Base-by-base conservation (phyloP, 768 basidiomycete species). In the Strobilomyces confusus region DNA sequence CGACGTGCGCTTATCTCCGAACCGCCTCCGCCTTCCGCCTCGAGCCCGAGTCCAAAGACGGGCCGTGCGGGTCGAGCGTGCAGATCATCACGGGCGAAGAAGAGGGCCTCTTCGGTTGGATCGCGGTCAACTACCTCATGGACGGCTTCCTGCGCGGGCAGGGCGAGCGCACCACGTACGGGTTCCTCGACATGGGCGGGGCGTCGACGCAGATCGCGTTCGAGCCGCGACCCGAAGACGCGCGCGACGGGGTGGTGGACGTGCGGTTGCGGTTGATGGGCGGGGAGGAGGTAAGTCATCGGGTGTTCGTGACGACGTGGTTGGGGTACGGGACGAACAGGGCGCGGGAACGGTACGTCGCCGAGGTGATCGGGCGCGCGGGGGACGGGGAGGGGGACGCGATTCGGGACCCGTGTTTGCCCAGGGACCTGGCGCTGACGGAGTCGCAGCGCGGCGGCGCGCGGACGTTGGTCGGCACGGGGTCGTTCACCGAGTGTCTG, bases 161-260 rank as follows among this genome's bases (percentile, higher is more conserved):
- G 44, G 66, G 79, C 48, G 78, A 82, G 66, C 80, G 77, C 45
- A 91, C 92, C 19, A 98, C 95, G 5, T 98, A 92, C 64, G 97
- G 97, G 6, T 99, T 99, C 70, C 76, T 99, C 59, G 97, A 99
- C 68, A 99, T 98, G 97, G 97, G 97, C 48, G 95, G 97, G 23
- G 97, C 97, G 17, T 98, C 95, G 14, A 98, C 95, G 9, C 97
- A 99, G 70, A 95, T 99, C 57, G 97, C 97, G 12, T 99, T 98
- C 64, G 94, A 98, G 64, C 97, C 97, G 0, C 80, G 80, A 40
- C 68, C 74, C 7, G 58, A 38, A n/a, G 85, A 83, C 53, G 78
- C 80, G 26, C 5, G 80, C 51, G 69, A 80, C 33, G 80, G 83
- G 49, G 54, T 59, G 32, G 80, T 89, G 33, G 84, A 88, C 58